Conservation (phyloP, 352 stramenopile species). For the Pythium angustatum region DNA sequence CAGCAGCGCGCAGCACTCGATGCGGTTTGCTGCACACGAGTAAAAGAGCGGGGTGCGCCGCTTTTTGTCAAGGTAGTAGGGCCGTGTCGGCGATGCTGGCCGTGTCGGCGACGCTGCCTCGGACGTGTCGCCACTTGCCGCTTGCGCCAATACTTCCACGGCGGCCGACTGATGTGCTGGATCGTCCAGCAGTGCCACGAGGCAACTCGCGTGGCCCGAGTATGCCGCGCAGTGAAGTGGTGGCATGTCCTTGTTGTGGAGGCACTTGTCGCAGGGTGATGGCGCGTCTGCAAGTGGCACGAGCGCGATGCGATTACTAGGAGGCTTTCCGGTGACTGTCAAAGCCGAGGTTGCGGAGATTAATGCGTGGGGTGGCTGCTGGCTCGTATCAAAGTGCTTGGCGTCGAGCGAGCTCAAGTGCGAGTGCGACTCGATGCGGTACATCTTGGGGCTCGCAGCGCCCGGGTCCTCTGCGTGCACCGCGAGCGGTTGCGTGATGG, state of each 20-base stretch:
- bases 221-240: constrained; percentile 59
- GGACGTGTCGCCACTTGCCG: no score
- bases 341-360: no score
- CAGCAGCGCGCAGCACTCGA: constrained; percentile 51
- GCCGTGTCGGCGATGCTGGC: neutral
- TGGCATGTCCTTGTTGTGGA: constrained; percentile 52
- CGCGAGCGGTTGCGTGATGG: neutral
- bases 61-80: constrained; percentile 52
- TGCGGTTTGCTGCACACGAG: constrained; percentile 48
- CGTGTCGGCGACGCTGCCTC: no score
- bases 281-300: neutral
- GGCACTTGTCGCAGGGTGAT: constrained; percentile 41
- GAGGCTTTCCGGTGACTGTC: neutral
- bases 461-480: neutral
- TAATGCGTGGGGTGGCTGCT: no score
- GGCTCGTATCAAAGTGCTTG: constrained; percentile 37
- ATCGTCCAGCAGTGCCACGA: constrained; percentile 34
- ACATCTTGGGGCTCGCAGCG: constrained; percentile 32
- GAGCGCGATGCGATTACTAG: constrained; percentile 1
- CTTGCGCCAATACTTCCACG: no score
- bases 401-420: constrained; percentile 52
- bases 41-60: constrained; percentile 70
- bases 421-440: constrained; percentile 71
- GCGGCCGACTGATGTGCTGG: no score
- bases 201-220: constrained; percentile 44